Conservation (phyloP, 768 basidiomycete species). For the Macrolepiota fuliginosa region DNA sequence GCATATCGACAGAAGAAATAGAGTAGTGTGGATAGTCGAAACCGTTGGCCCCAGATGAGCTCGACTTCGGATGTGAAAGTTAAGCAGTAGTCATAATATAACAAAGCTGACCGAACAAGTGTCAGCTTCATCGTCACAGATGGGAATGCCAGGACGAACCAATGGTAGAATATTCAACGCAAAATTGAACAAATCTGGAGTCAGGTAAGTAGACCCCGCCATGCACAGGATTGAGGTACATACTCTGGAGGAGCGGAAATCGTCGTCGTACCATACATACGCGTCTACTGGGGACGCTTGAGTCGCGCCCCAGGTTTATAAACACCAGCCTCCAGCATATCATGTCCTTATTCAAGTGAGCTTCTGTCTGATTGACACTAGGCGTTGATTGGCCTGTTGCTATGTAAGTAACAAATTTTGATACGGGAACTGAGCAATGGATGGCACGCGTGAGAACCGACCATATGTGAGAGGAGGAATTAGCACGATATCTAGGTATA, state of each 20-base stretch:
- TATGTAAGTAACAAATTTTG: not conserved
- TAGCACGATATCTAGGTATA: no score
- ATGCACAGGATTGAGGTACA: not conserved
- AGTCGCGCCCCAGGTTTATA: not conserved
- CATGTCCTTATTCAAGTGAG: not conserved
- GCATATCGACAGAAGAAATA: slow-evolving; percentile 7
- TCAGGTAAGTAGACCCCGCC: not conserved
- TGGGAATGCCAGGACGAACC: not conserved
- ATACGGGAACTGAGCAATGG: not conserved
- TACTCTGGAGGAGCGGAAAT: not conserved
- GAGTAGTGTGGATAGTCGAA: not conserved
- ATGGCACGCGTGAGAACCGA: not conserved
- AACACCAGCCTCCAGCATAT: not conserved
- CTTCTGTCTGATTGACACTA: not conserved
- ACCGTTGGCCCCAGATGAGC: slow-evolving; percentile 3
- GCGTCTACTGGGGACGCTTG: not conserved
- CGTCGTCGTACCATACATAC: not conserved
- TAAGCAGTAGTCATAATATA: slow-evolving; percentile 2
- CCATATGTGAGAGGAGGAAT: not conserved
- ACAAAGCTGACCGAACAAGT: not conserved
- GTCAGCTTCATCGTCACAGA: not conserved
- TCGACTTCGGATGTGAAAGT: not conserved
- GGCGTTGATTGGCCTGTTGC: not conserved
- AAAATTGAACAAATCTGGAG: not conserved
- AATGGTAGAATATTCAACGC: slow-evolving; percentile 8